Evolutionary conservation across 176 grass and related monocot species (phyloP), one percentile per base, ranked within the genome.

Genomic region (Secale cereale): DNA sequence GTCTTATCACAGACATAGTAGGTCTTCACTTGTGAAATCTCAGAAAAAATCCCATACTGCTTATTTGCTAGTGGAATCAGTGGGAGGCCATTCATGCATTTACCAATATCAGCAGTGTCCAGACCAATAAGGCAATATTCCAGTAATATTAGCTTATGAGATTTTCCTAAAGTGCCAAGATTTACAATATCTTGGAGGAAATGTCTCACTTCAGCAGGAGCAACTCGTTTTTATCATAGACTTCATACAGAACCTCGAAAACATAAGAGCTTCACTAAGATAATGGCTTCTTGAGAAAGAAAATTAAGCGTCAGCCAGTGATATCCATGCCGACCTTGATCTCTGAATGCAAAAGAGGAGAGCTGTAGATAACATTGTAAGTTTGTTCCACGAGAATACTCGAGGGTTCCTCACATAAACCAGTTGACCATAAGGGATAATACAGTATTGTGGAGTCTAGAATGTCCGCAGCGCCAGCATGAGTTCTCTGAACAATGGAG

Each of bases 391-490:
- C 91, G 13, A 98, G 90, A 88, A 93, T 86, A 81, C 86, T 87
- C 95, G 92, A 98, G 71, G 95, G 95, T 76, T 92, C 95, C 73
- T 98, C 92, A 46, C 88, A 98, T 17, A 82, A 85, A 78, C 95
- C 92, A 88, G 78, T 93, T 85, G 95, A 90, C 95, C 92, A 98
- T 67, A 98, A 65, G 70, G 92, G 94, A 92, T 94, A 98, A 90
- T 90, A 98, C 26, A 70, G 68, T 48, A 71, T 39, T 79, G 76
- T 92, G 9, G 92, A 88, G 29, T 85, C 87, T 22, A 37, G 86
- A 64, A 91, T 59, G 67, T 87, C 60, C 87, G 68, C 41, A 91
- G 77, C 8, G 87, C 85, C 76, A 98, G 50, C 31, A 98, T 61
- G 76, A 98, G 75, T 71, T 93, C 92, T 85, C 76, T 93, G 86